Base-by-base conservation (phyloP, 257 asterid genomes). In the Catharanthus roseus region DNA sequence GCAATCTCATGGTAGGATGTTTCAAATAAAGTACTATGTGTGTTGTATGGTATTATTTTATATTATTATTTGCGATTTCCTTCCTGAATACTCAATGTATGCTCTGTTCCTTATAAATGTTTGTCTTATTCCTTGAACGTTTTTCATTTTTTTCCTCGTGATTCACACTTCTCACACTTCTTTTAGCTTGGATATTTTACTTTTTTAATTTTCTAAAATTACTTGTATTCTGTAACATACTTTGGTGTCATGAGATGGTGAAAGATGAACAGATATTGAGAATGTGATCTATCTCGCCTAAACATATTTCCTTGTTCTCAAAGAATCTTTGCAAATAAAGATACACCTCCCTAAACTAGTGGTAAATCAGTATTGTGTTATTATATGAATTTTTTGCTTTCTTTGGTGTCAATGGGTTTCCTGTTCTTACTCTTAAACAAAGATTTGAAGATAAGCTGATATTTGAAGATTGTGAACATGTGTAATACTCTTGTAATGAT, bases 401-500 rank as follows among this genome's bases (percentile, higher is more conserved):
- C 65, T 5, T 47, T 58, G 65, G 18, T 49, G 31, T 8, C 31
- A 23, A 34, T 29, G n/a, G 47, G 19, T 38, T 51, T 16, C n/a
- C n/a, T 2, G 4, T n/a, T 24, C 23, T 33, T 28, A 15, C 47
- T 7, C 13, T 69, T 61, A 31, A 58, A 5, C 19, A 16, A 29
- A 44, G 38, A 31, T 70, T 56, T 70, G 67, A 38, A 70, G 56
- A 11, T 50, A 49, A 34, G 39, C 24, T 26, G 9, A 57, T 57
- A 31, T 49, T n/a, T 38, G 45, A 58, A 15, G 38, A 11, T 15
- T 28, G 26, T 10, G 31, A 47, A 50, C 10, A 28, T 4, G 21
- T 19, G 39, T 73, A 61, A 47, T 63, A 42, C 49, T 67, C 31
- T 41, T 51, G 12, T 60, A 19, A 60, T 29, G 71, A 68, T 24